These are phyloP conservation scores for Calonectria naviculata DNA, from an alignment of 2,329 filamentous ascomycete species.

Conservation along the genomic window DNA sequence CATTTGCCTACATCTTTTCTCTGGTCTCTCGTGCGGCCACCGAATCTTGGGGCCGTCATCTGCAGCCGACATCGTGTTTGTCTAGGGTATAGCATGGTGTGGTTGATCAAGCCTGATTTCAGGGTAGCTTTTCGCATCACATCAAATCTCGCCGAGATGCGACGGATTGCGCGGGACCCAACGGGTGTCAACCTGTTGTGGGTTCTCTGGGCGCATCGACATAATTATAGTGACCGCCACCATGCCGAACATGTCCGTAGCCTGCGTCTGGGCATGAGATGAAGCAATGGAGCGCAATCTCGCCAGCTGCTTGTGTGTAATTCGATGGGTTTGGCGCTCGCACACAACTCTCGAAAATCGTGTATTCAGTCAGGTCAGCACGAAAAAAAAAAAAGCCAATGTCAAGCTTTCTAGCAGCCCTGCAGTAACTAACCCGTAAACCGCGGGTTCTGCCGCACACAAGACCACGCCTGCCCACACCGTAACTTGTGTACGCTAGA, in stretches of 20 bases:
- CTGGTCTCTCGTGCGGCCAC: neutral
- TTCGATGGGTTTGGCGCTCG: neutral
- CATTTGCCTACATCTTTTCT: neutral
- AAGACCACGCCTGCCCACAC: slow-evolving; percentile 25
- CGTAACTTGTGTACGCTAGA: slow-evolving; percentile 38
- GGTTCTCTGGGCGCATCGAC: slow-evolving; percentile 31
- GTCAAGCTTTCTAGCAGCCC: neutral
- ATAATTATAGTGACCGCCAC: slow-evolving; percentile 38
- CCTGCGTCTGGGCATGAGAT: slow-evolving; percentile 29
- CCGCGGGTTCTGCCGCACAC: slow-evolving; percentile 18
- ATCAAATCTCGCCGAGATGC: slow-evolving; percentile 29
- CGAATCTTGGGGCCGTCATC: neutral
- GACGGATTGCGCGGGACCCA: slow-evolving; percentile 33
- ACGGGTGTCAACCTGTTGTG: slow-evolving; percentile 29
- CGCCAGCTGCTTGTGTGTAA: slow-evolving; percentile 19
- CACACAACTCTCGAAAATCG: neutral
- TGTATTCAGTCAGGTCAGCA: neutral
- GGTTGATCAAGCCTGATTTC: neutral
- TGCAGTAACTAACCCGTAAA: neutral
- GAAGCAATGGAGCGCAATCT: slow-evolving; percentile 27
- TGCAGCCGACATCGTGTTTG: neutral
- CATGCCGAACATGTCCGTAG: slow-evolving; percentile 31
- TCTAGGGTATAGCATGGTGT: neutral
- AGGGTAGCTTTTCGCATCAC: slow-evolving; percentile 25
- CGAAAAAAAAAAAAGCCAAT: neutral